Percentiles rank a stretch among this genome's conserved stretches.
Evolutionary conservation across 768 basidiomycete species (phyloP).

Genomic region (Tephrocybe sp.): DNA sequence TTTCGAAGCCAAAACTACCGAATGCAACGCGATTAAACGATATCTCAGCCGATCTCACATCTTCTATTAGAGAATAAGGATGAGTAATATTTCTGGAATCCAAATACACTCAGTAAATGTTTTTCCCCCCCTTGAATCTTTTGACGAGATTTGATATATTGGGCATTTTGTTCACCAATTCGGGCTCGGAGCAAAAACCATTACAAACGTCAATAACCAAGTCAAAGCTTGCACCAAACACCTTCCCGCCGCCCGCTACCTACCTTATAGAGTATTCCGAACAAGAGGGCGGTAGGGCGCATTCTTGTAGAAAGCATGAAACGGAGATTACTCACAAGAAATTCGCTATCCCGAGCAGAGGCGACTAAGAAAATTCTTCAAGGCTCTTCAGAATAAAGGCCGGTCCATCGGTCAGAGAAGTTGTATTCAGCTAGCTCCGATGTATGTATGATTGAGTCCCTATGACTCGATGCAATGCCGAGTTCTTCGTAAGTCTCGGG

Average conservation of each 20-base stretch:
- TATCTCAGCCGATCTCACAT: background rate
- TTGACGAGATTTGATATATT: background rate
- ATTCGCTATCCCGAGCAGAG: constrained; percentile 8
- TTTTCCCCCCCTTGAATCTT: background rate
- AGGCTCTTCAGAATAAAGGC: background rate
- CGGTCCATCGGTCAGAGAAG: background rate
- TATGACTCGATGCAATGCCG: too few relatives aligned
- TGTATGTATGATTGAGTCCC: too few relatives aligned
- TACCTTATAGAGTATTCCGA: constrained; percentile 2
- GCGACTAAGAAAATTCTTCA: constrained; percentile 4
- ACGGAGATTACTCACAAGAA: constrained; percentile 1
- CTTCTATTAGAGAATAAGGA: background rate
- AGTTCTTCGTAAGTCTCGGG: too few relatives aligned
- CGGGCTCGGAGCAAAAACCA: background rate
- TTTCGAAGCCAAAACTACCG: constrained; percentile 14
- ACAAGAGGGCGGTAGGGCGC: constrained; percentile 3
- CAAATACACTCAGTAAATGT: background rate
- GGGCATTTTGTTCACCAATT: background rate
- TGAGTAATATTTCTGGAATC: background rate
- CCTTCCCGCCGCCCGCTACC: background rate
- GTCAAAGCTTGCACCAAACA: background rate
- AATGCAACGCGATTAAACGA: constrained; percentile 18
- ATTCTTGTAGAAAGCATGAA: constrained; percentile 5
- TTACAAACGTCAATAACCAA: too few relatives aligned
- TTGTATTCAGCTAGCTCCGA: too few relatives aligned